Evolutionary conservation across 805 yeast genomes (phyloP).

Genomic region (Lachancea sp.): DNA sequence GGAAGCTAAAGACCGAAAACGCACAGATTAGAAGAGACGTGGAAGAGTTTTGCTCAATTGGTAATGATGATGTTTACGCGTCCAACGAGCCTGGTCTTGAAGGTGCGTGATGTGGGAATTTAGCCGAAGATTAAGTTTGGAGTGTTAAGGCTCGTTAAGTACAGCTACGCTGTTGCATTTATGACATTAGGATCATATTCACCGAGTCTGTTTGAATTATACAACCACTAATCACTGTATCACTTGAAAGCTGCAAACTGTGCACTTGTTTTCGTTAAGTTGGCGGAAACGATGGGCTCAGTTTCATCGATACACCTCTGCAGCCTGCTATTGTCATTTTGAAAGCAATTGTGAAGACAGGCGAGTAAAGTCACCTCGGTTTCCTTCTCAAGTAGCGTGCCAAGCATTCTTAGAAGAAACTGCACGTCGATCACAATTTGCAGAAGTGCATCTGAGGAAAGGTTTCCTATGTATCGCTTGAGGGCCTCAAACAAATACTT

Average conservation of each 20-base stretch:
- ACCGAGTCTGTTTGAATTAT: no score
- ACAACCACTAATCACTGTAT: neutral
- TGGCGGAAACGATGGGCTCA: constrained; percentile 28
- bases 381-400: constrained; percentile 26
- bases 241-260: constrained; percentile 31
- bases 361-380: constrained; percentile 28
- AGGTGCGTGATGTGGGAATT: neutral
- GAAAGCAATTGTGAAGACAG: constrained; percentile 29
- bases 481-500: constrained; percentile 33
- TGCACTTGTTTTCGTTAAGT: constrained; percentile 24
- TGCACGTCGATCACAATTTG: constrained; percentile 51
- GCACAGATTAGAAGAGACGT: constrained; percentile 24
- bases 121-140: no score
- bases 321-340: constrained; percentile 23
- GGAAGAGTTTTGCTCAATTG: constrained; percentile 27
- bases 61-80: constrained; percentile 4
- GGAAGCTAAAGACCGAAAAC: constrained; percentile 17
- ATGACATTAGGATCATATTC: no score
- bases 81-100: neutral
- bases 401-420: constrained; percentile 37
- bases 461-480: constrained; percentile 39
- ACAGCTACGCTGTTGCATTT: no score
- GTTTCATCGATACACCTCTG: constrained; percentile 25
- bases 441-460: constrained; percentile 42
- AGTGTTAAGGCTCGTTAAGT: no score